Evolutionary conservation across 179 eudicot species (phyloP).

Genomic region (Pouteria campechiana): DNA sequence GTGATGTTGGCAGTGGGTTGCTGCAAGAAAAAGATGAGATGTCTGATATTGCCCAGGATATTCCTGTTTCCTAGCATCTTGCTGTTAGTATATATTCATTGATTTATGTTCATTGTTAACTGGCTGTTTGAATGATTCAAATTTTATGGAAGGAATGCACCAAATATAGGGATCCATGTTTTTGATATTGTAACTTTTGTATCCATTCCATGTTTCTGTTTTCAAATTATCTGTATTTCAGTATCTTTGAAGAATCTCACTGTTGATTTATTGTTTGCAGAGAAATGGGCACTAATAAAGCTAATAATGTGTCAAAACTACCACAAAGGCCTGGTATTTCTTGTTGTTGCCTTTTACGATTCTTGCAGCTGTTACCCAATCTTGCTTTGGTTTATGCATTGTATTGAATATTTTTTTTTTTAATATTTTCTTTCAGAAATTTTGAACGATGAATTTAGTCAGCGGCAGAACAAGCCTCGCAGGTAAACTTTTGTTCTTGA

Average conservation of each 20-base stretch:
- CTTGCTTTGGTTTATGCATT: not conserved
- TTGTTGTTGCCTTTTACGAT: not conserved
- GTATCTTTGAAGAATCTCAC: not conserved
- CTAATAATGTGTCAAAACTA: slow-evolving; percentile 38
- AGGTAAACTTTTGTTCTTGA: slow-evolving; percentile 37
- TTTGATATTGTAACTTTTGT: not conserved
- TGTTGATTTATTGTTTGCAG: slow-evolving; percentile 22
- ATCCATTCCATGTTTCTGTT: not conserved
- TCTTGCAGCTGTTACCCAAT: not conserved
- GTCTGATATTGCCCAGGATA: no score
- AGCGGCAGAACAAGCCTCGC: slow-evolving; percentile 88
- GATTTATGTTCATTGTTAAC: no score
- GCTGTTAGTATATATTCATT: no score
- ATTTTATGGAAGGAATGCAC: no score
- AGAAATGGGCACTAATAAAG: slow-evolving; percentile 35
- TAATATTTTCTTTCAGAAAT: slow-evolving; percentile 37
- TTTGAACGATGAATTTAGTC: slow-evolving; percentile 53
- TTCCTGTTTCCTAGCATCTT: no score
- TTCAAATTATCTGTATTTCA: not conserved
- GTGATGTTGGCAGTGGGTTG: no score
- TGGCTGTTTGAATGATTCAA: no score
- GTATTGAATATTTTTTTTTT: not conserved
- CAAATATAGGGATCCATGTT: no score
- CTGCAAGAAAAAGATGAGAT: no score
- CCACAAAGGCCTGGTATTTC: slow-evolving; percentile 66